phyloP scores from a whole-genome alignment of 441 rosid species.

The Populus trichocarpa region DNA sequence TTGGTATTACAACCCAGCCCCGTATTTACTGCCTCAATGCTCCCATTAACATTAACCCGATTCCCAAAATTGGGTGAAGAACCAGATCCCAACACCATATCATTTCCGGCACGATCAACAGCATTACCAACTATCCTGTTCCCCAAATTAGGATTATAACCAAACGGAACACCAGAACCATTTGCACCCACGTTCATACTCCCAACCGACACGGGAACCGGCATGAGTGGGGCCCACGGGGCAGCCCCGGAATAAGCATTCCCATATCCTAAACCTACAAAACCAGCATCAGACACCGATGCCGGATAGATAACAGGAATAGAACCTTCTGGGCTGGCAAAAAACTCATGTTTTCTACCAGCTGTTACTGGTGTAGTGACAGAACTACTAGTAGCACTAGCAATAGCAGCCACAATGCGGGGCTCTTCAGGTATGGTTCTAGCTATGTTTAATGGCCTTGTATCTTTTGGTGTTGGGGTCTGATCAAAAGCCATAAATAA shows the following conservation, averaged over 20 bases:
- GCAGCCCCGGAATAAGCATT: slow-evolving; percentile 29
- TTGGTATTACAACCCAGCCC: slow-evolving; percentile 27
- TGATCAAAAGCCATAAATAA: slow-evolving; percentile 62
- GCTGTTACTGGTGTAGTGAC: neutral
- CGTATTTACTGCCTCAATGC: slow-evolving; percentile 25
- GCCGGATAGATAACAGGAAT: slow-evolving; percentile 44
- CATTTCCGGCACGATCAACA: slow-evolving; percentile 40
- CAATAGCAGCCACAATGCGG: slow-evolving; percentile 31
- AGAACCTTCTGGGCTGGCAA: slow-evolving; percentile 28
- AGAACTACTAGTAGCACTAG: neutral
- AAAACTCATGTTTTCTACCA: slow-evolving; percentile 26
- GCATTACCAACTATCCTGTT: slow-evolving; percentile 36
- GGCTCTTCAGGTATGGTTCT: slow-evolving; percentile 42
- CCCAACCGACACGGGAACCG: slow-evolving; percentile 29
- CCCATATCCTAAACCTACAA: slow-evolving; percentile 42
- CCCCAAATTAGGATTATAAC: slow-evolving; percentile 34
- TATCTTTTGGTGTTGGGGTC: slow-evolving; percentile 41
- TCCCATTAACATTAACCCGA: slow-evolving; percentile 25
- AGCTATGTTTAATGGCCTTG: slow-evolving; percentile 40
- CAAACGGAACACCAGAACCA: slow-evolving; percentile 32
- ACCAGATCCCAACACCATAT: slow-evolving; percentile 26
- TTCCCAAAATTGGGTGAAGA: slow-evolving; percentile 23
- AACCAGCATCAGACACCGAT: slow-evolving; percentile 37
- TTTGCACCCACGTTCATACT: slow-evolving; percentile 31
- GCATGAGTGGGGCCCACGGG: slow-evolving; percentile 33